Base-by-base conservation (phyloP, 352 stramenopile genomes). In the Phytopythium litorale region DNA sequence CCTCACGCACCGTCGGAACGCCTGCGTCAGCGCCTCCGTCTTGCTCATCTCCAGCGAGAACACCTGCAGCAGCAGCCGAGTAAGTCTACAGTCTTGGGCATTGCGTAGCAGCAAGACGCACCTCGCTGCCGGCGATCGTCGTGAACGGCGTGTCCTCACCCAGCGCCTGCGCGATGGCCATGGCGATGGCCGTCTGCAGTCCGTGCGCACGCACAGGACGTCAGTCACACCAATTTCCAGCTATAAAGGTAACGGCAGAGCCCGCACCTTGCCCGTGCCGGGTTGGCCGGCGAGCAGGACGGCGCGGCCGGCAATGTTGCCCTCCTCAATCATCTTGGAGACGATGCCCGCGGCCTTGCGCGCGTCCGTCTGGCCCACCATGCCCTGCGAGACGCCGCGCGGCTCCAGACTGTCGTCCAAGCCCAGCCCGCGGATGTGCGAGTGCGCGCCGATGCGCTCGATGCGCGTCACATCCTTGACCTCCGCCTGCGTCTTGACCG, bases 1-100 rank as follows among this genome's bases (percentile, higher is more conserved):
- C 5, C 21, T 25, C 6, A 61, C 62, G 6, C 45, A 83, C 71
- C 91, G 82, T 51, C 97, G 89, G 69, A 99, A 98, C 1, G 96
- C 96, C 75, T 99, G 97, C 32, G 98, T 99, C 49, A 99, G 78
- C 45, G 97, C 97, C 72, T 99, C 98, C 12, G 98, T 99, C 84
- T 99, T 99, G 79, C 88, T 98, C 91, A 99, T 99, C 80, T 99
- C 98, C 7, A 99, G 80, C 40, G 95, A 99, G 68, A 99, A 99
- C 30, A 99, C 97, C 78, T 70, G 18, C 9, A 8, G 5, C 23
- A 35, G 16, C 25, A 37, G 35, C 12, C 35, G 12, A 9, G 35
- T 40, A 40, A 40, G 35, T 11, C 28, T 40, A 28, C 25, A 28
- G 25, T 28, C 25, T 28, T 28, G 25, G 3, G 25, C 25, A 28